phyloP scores from a whole-genome alignment of 805 yeast genomes.

The Spathaspora passalidarum region DNA sequence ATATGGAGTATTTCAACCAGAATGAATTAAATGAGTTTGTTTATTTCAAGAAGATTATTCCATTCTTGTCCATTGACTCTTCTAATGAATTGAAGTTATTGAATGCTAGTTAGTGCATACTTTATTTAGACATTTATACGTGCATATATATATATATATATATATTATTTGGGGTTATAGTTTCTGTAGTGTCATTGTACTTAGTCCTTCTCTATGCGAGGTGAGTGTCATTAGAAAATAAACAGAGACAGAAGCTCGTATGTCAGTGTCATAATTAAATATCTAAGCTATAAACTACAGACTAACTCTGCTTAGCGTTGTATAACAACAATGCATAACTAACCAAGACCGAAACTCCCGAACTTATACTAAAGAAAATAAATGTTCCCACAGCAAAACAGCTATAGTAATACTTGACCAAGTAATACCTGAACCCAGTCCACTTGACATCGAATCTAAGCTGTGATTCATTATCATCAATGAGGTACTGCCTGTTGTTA shows the following conservation, averaged over 20 bases:
- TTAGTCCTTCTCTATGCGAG: no score
- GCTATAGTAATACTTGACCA: constrained; percentile 30
- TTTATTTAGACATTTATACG: neutral
- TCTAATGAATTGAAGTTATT: constrained; percentile 26
- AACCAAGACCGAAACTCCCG: constrained; percentile 25
- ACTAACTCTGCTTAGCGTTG: neutral
- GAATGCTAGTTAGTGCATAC: constrained; percentile 20
- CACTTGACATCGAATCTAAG: constrained; percentile 31
- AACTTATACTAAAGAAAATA: constrained; percentile 35
- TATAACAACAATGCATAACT: constrained; percentile 5
- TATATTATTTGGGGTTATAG: neutral
- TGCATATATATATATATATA: neutral
- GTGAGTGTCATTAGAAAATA: no score
- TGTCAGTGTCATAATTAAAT: neutral
- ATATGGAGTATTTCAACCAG: constrained; percentile 10
- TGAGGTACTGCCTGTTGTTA: constrained; percentile 8
- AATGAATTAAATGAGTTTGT: constrained; percentile 24
- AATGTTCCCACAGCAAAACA: constrained; percentile 35
- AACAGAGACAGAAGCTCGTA: no score
- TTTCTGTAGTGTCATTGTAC: no score
- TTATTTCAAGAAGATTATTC: constrained; percentile 36
- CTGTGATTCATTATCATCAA: constrained; percentile 14
- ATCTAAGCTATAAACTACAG: neutral
- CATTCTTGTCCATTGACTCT: constrained; percentile 37
- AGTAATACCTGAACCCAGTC: constrained; percentile 41